These are phyloP conservation scores for Colletotrichum falcatum DNA, from an alignment of 2,329 filamentous ascomycete species.

Conservation along the genomic window DNA sequence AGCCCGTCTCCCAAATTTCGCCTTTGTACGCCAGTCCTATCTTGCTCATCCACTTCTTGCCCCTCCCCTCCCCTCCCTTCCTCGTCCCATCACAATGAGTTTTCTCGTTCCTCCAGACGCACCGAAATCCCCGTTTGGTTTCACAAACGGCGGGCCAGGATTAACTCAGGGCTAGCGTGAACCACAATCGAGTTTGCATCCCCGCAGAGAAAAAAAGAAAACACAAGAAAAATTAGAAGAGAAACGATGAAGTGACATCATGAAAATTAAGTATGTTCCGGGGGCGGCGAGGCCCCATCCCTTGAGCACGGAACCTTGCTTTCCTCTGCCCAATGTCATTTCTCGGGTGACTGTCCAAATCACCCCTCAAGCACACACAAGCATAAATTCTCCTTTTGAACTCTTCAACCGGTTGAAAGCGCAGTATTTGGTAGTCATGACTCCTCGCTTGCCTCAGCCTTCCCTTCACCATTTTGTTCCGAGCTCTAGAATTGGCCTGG, in stretches of 20 bases:
- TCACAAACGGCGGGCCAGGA: conserved; percentile 14
- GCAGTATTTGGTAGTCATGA: conserved; percentile 34
- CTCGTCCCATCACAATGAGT: conserved; percentile 17
- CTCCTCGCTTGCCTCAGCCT: conserved; percentile 28
- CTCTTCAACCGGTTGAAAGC: conserved; percentile 30
- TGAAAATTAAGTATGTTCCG: conserved; percentile 42
- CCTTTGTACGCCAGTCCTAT: conserved; percentile 31
- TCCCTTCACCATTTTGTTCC: conserved; percentile 37
- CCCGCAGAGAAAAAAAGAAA: conserved; percentile 24
- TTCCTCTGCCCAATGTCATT: conserved; percentile 31
- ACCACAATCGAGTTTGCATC: conserved; percentile 16
- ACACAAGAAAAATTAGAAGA: conserved; percentile 3
- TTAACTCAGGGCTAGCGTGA: not conserved
- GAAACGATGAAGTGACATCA: conserved; percentile 34
- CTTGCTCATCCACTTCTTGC: conserved; percentile 6
- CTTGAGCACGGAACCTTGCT: conserved; percentile 25
- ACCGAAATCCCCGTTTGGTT: conserved; percentile 1
- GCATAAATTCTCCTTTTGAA: conserved; percentile 19
- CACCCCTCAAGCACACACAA: conserved; percentile 9
- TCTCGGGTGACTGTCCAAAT: conserved; percentile 23
- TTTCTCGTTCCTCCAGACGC: conserved; percentile 15
- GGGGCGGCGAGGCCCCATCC: conserved; percentile 33
- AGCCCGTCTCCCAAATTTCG: conserved; percentile 31
- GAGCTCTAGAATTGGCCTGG: conserved; percentile 20
- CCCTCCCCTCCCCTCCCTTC: conserved; percentile 6